Percentiles rank a stretch among this genome's conserved stretches.
phyloP scores from a whole-genome alignment of 1,139 yeast species.

The Sugiyamaella novakii region DNA sequence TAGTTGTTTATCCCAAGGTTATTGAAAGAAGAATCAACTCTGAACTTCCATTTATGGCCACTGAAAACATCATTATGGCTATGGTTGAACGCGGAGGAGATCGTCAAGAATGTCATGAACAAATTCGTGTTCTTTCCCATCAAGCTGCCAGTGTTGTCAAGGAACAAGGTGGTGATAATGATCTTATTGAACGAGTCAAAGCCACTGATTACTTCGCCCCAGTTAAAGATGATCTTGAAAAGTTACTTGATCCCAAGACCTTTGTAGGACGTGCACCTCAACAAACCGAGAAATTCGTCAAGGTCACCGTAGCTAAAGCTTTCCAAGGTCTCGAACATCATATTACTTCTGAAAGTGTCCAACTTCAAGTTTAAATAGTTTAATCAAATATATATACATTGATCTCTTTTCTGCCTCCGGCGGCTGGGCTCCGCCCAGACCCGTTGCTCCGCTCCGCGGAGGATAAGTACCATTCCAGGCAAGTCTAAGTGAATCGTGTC shows the following conservation, averaged over 20 bases:
- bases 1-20: constrained; percentile 97
- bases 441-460: constrained; percentile 3
- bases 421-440: constrained; percentile 8
- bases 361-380: constrained; percentile 37
- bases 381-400: constrained; percentile 4
- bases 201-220: constrained; percentile 84
- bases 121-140: constrained; percentile 93
- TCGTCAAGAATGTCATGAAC: constrained; percentile 98
- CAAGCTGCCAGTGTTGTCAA: constrained; percentile 97
- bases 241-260: constrained; percentile 84
- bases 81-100: constrained; percentile 98
- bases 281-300: constrained; percentile 92
- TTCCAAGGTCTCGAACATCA: constrained; percentile 64
- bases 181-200: constrained; percentile 85
- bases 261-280: constrained; percentile 99
- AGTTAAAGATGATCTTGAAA: constrained; percentile 79
- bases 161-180: constrained; percentile 98
- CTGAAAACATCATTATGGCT: constrained; percentile 98
- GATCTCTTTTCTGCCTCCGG: constrained; percentile 2
- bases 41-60: constrained; percentile 99
- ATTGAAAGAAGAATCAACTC: constrained; percentile 93
- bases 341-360: constrained; percentile 66
- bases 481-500: no score
- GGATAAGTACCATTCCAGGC: no score
- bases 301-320: constrained; percentile 81